phyloP scores from a whole-genome alignment of 768 basidiomycete genomes.

The Epithele typhae region DNA sequence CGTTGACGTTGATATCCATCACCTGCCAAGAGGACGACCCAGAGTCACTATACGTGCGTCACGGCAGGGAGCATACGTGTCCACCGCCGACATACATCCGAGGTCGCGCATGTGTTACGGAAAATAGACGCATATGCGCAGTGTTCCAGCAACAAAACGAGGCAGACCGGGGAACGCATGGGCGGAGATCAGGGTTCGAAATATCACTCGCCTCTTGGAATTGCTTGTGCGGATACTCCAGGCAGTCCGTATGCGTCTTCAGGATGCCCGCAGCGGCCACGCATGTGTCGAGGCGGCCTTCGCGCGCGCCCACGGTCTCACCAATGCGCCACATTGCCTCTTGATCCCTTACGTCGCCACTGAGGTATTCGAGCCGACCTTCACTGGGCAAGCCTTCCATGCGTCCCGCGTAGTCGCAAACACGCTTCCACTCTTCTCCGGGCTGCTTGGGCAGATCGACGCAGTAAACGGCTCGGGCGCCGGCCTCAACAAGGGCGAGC shows the following conservation, averaged over 20 bases:
- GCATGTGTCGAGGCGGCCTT: constrained; percentile 71
- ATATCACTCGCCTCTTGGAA: constrained; percentile 49
- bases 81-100: too few species aligned
- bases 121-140: neutral
- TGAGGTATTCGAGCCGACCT: constrained; percentile 54
- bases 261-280: constrained; percentile 76
- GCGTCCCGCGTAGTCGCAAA: constrained; percentile 38
- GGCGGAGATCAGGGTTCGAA: too few species aligned
- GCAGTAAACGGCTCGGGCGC: constrained; percentile 63
- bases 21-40: constrained; percentile 42
- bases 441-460: constrained; percentile 56
- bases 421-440: constrained; percentile 53
- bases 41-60: too few species aligned
- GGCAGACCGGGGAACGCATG: neutral
- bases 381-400: constrained; percentile 17
- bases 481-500: constrained; percentile 66
- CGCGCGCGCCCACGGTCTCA: constrained; percentile 57
- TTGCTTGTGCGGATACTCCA: constrained; percentile 60
- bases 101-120: too few species aligned
- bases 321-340: constrained; percentile 44
- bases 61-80: too few species aligned
- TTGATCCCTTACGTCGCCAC: constrained; percentile 56
- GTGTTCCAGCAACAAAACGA: neutral
- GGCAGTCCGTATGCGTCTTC: constrained; percentile 48
- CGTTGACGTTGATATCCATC: constrained; percentile 56